Conservation (phyloP, 176 grass and related monocot genomes). For the Elymus sibiricus region DNA sequence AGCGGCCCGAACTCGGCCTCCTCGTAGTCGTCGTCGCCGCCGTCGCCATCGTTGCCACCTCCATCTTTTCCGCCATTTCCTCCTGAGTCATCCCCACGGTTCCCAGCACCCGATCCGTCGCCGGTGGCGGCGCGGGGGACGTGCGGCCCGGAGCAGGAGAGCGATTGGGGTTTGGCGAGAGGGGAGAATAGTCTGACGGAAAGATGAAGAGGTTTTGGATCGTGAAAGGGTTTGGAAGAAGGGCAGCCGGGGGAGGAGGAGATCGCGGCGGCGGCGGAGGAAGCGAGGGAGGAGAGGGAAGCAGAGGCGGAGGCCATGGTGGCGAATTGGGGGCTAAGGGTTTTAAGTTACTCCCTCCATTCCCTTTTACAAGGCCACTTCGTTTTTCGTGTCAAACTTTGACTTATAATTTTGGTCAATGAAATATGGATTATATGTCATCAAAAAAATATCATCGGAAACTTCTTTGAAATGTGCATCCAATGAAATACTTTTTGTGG, state of each 20-base stretch:
- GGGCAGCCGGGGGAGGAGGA: not conserved
- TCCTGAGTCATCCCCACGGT: constrained; percentile 1
- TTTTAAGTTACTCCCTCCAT: no score
- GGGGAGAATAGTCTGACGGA: constrained; percentile 16
- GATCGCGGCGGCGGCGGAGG: constrained; percentile 3
- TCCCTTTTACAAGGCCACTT: no score
- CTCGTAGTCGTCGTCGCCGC: constrained; percentile 42
- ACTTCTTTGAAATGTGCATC: no score
- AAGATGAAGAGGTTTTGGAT: constrained; percentile 25
- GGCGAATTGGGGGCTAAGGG: not conserved
- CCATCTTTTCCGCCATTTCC: constrained; percentile 33
- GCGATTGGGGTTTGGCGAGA: constrained; percentile 11
- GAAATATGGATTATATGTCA: no score
- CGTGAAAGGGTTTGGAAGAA: not conserved
- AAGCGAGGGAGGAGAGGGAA: constrained; percentile 42
- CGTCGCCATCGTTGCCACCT: not conserved
- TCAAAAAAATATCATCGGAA: no score
- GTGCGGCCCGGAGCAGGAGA: constrained; percentile 39
- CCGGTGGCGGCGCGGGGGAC: constrained; percentile 20
- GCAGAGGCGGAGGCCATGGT: constrained; percentile 53
- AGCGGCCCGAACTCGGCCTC: constrained; percentile 84
- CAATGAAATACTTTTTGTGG: no score
- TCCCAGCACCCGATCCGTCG: constrained; percentile 31
- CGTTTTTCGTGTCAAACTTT: no score
- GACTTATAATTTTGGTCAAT: no score